phyloP scores from a whole-genome alignment of 2,329 filamentous ascomycete genomes.

The Fusarium miscanthi region DNA sequence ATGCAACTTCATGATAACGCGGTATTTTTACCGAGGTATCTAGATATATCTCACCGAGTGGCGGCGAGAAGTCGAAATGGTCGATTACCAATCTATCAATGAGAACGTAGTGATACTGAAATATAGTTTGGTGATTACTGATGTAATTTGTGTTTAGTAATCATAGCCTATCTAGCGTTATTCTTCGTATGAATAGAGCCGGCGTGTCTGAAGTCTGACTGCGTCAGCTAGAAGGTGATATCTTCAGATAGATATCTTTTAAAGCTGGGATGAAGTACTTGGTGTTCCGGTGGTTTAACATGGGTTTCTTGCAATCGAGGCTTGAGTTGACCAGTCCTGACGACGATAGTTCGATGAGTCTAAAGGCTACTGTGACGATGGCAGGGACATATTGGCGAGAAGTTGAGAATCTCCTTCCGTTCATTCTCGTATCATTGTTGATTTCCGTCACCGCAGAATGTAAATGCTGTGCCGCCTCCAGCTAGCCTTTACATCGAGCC shows the following conservation, averaged over 20 bases:
- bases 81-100: too few relatives aligned
- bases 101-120: too few relatives aligned
- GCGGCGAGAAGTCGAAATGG: too few relatives aligned
- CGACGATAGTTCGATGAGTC: not conserved
- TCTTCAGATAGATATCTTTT: fast-evolving
- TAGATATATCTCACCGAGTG: too few relatives aligned
- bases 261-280: not conserved
- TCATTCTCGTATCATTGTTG: not conserved
- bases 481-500: not conserved
- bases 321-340: not conserved
- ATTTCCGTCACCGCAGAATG: fast-evolving
- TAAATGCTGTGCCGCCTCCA: not conserved
- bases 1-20: not conserved
- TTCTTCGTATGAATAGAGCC: not conserved
- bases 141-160: not conserved
- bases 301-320: not conserved
- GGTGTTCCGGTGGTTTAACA: fast-evolving
- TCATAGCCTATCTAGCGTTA: not conserved
- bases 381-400: not conserved
- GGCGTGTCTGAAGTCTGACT: not conserved
- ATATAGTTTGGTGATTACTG: not conserved
- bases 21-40: too few relatives aligned
- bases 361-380: not conserved
- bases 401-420: not conserved
- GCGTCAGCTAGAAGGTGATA: not conserved